Percentiles rank a stretch among this genome's conserved stretches.
Evolutionary conservation across 2,329 filamentous ascomycete genomes (phyloP).

Genomic region (Aureobasidium leucospermi): DNA sequence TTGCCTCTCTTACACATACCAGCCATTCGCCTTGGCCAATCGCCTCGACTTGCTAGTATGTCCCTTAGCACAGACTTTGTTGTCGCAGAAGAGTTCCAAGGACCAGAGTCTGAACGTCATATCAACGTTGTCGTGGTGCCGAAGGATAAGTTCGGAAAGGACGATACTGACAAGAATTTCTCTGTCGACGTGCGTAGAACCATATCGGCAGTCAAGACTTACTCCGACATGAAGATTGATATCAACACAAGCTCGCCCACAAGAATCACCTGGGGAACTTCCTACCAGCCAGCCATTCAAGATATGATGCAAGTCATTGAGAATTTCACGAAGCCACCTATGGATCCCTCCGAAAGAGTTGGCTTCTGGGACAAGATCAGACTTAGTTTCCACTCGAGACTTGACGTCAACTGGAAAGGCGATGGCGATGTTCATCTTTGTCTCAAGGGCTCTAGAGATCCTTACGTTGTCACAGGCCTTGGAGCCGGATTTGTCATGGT

Average conservation of each 20-base stretch:
- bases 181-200: conserved; percentile 82
- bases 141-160: conserved; percentile 47
- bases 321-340: conserved; percentile 89
- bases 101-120: conserved; percentile 68
- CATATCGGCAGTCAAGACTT: conserved; percentile 91
- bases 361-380: conserved; percentile 99
- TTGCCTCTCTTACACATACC: conserved; percentile 88
- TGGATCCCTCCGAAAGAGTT: conserved; percentile 86
- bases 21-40: conserved; percentile 69
- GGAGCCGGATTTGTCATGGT: conserved; percentile 97
- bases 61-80: conserved; percentile 87
- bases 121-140: conserved; percentile 81
- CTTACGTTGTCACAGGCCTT: conserved; percentile 85
- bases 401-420: conserved; percentile 85
- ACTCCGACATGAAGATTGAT: conserved; percentile 83
- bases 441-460: conserved; percentile 82
- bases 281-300: conserved; percentile 94
- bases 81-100: conserved; percentile 86
- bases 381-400: conserved; percentile 84
- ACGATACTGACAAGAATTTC: conserved; percentile 60
- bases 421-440: conserved; percentile 93
- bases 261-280: conserved; percentile 92
- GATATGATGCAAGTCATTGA: conserved; percentile 99
- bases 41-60: conserved; percentile 70
- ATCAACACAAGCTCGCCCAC: conserved; percentile 92